Conservation (phyloP, 208 protist species). For the Trypanosoma avium region DNA sequence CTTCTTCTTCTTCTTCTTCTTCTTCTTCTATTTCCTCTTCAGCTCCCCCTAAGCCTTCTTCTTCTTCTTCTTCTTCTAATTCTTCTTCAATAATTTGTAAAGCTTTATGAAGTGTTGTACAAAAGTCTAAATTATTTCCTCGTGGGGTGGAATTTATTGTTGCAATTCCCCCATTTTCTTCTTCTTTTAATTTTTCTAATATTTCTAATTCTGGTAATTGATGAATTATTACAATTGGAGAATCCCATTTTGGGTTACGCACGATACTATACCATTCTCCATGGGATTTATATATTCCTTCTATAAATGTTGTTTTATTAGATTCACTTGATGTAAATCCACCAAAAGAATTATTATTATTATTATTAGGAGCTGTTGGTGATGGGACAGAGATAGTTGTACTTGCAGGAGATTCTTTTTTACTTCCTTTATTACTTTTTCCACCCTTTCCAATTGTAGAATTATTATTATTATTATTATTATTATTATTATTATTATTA, state of each 20-base stretch:
- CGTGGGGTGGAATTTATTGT: not conserved
- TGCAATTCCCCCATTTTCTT: too few species aligned
- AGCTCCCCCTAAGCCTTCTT: too few species aligned
- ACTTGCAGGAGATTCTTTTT: not conserved
- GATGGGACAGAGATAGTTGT: not conserved
- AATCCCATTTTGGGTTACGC: conserved; percentile 2
- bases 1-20: too few species aligned
- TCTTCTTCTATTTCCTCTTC: too few species aligned
- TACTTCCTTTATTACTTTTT: not conserved
- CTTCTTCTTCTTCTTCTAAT: too few species aligned
- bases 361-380: not conserved
- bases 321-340: not conserved
- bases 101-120: conserved; percentile 5
- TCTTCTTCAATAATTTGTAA: conserved; percentile 18
- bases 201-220: conserved; percentile 18
- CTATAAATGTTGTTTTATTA: not conserved
- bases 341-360: not conserved
- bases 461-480: not conserved
- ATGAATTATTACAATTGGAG: conserved; percentile 24
- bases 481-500: not conserved
- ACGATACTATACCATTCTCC: conserved; percentile 25
- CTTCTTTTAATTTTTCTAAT: too few species aligned
- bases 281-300: not conserved
- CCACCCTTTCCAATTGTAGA: not conserved
- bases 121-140: not conserved